Evolutionary conservation across 73 alveolate species (phyloP).

Genomic region (Paramecium bursaria): DNA sequence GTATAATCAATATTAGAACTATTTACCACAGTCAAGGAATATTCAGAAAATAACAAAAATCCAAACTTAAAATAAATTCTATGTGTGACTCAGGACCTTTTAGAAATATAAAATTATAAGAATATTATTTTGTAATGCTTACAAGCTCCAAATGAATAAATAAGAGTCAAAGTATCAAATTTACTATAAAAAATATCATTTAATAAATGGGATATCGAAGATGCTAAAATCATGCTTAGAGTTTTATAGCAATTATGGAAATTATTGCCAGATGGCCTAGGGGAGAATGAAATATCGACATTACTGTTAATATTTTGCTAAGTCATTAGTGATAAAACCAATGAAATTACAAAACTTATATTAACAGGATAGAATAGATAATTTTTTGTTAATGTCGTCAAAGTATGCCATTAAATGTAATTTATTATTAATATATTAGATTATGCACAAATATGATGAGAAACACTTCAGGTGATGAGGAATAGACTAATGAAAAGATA

Average conservation of each 20-base stretch:
- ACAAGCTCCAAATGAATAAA: constrained; percentile 29
- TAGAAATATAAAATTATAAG: neutral
- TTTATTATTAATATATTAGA: neutral
- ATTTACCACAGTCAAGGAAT: neutral
- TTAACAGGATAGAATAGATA: no score
- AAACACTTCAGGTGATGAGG: constrained; percentile 28
- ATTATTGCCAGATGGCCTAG: constrained; percentile 36
- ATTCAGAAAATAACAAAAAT: neutral
- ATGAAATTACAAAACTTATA: constrained; percentile 9
- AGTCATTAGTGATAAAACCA: neutral
- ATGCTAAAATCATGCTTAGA: constrained; percentile 22
- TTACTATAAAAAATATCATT: neutral
- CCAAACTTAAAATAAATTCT: neutral
- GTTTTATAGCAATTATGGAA: neutral
- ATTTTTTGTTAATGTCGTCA: neutral
- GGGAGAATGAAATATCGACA: constrained; percentile 29
- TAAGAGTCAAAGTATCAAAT: neutral
- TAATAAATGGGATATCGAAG: constrained; percentile 44
- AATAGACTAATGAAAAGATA: constrained; percentile 2
- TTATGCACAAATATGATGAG: constrained; percentile 30
- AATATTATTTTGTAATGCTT: neutral
- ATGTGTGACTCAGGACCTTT: neutral
- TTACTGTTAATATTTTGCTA: constrained; percentile 29
- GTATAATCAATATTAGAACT: neutral
- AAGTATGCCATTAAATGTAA: constrained; percentile 34